Conservation (phyloP, 805 yeast species). For the Saccharomycopsis amapae region DNA sequence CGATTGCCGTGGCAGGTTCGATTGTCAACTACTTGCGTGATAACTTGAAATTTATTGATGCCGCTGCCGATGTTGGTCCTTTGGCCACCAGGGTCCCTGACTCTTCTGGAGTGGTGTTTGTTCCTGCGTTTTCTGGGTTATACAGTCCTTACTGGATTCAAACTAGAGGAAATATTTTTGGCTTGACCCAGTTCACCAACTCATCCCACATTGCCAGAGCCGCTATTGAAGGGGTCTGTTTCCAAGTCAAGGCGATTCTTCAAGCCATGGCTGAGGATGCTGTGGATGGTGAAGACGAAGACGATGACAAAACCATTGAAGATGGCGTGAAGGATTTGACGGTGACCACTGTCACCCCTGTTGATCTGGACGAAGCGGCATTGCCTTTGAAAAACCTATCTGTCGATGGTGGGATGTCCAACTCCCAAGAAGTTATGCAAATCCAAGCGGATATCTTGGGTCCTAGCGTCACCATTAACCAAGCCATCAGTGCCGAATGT, state of each 20-base stretch:
- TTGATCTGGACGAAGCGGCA: slow-evolving; percentile 23
- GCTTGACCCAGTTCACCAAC: slow-evolving; percentile 88
- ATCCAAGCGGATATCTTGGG: slow-evolving; percentile 91
- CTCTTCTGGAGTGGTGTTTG: slow-evolving; percentile 89
- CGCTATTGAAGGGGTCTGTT: slow-evolving; percentile 91
- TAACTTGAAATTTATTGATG: slow-evolving; percentile 73
- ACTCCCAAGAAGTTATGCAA: slow-evolving; percentile 85
- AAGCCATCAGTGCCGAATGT: slow-evolving; percentile 82
- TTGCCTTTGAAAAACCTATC: slow-evolving; percentile 47
- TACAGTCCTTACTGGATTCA: slow-evolving; percentile 96
- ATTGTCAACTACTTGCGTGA: slow-evolving; percentile 92
- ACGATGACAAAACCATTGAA: not conserved
- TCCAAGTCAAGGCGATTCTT: slow-evolving; percentile 84
- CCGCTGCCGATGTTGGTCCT: slow-evolving; percentile 84
- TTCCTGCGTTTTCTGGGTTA: slow-evolving; percentile 89
- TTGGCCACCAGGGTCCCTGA: slow-evolving; percentile 74
- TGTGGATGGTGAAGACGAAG: slow-evolving; percentile 39
- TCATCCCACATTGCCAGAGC: slow-evolving; percentile 90
- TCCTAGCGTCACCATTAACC: slow-evolving; percentile 70
- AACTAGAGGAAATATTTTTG: slow-evolving; percentile 88
- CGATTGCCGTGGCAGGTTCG: slow-evolving; percentile 93
- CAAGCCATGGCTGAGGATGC: slow-evolving; percentile 86
- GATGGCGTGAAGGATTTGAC: slow-evolving; percentile 27
- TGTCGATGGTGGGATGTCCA: slow-evolving; percentile 95
- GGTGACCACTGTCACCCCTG: too few relatives aligned